A percentile compares a stretch with the other conserved stretches of the same genome.
These are phyloP conservation scores for Grosmannia huntii DNA, from an alignment of 2,329 filamentous ascomycete species.

Conservation along the genomic window DNA sequence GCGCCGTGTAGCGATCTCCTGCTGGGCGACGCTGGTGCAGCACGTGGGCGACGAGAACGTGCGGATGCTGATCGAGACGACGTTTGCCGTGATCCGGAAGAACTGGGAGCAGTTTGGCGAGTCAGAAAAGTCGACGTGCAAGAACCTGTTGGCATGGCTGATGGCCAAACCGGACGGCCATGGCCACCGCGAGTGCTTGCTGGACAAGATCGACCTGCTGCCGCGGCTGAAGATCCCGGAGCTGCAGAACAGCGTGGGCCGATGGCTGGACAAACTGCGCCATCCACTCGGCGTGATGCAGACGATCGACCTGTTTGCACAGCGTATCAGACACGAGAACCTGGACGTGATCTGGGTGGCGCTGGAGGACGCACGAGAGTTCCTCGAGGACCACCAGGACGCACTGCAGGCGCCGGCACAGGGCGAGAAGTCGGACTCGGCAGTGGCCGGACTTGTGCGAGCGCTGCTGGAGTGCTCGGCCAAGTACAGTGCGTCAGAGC, in stretches of 20 bases:
- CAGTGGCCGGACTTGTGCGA: slow-evolving; percentile 59
- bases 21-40: slow-evolving; percentile 70
- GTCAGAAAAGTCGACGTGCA: slow-evolving; percentile 44
- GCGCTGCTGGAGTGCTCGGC: slow-evolving; percentile 76
- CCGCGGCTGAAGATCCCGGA: slow-evolving; percentile 66
- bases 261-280: slow-evolving; percentile 52
- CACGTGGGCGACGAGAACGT: slow-evolving; percentile 59
- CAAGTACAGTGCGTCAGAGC: slow-evolving; percentile 58
- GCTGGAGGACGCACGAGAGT: slow-evolving; percentile 61
- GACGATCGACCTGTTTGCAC: slow-evolving; percentile 56
- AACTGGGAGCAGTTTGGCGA: slow-evolving; percentile 62
- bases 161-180: slow-evolving; percentile 27
- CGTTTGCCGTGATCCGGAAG: slow-evolving; percentile 72
- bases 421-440: slow-evolving; percentile 69
- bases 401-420: slow-evolving; percentile 68
- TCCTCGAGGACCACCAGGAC: slow-evolving; percentile 59
- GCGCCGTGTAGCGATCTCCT: slow-evolving; percentile 65
- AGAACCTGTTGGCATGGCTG: slow-evolving; percentile 51
- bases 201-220: slow-evolving; percentile 57
- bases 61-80: slow-evolving; percentile 70
- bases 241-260: slow-evolving; percentile 51
- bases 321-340: slow-evolving; percentile 71
- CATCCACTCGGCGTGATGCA: slow-evolving; percentile 51
- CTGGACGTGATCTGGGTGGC: slow-evolving; percentile 74
- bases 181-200: slow-evolving; percentile 47